phyloP scores from a whole-genome alignment of 164 flowering plant species.

The Litsea cubeba region DNA sequence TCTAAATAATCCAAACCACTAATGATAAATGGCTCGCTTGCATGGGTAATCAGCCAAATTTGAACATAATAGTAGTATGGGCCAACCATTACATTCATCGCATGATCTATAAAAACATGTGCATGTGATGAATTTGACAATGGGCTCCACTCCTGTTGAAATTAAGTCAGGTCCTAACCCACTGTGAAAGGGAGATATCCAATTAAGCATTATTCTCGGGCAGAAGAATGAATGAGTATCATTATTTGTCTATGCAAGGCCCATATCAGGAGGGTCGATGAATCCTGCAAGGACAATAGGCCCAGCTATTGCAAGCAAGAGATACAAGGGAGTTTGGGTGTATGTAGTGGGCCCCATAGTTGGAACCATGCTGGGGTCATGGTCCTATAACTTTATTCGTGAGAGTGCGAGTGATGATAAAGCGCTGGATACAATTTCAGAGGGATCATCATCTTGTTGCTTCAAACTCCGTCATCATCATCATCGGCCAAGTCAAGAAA shows the following conservation, averaged over 20 bases:
- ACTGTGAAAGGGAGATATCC: no score
- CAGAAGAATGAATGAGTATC: neutral
- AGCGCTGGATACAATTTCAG: constrained; percentile 23
- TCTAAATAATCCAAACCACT: no score
- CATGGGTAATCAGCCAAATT: no score
- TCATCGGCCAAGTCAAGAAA: constrained; percentile 19
- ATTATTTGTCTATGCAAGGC: constrained; percentile 26
- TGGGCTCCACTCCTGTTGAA: no score
- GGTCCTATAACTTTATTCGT: constrained; percentile 57
- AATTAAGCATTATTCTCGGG: no score
- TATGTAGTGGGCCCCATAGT: constrained; percentile 59
- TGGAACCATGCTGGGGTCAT: constrained; percentile 62
- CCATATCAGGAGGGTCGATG: constrained; percentile 89
- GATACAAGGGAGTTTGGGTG: constrained; percentile 65
- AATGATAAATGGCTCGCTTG: no score
- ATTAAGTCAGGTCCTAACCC: no score
- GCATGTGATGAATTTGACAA: no score
- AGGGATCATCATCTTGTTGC: constrained; percentile 33
- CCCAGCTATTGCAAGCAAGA: constrained; percentile 69
- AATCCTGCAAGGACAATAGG: constrained; percentile 83
- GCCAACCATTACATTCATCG: no score
- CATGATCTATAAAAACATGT: no score
- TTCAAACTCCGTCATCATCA: constrained; percentile 36
- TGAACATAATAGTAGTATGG: no score
- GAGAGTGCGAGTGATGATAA: constrained; percentile 17